A percentile compares a stretch with the other conserved stretches of the same genome.
These are phyloP conservation scores for Xanthoconium separans DNA, from an alignment of 1,284 basidiomycete genomes.

Conservation along the genomic window DNA sequence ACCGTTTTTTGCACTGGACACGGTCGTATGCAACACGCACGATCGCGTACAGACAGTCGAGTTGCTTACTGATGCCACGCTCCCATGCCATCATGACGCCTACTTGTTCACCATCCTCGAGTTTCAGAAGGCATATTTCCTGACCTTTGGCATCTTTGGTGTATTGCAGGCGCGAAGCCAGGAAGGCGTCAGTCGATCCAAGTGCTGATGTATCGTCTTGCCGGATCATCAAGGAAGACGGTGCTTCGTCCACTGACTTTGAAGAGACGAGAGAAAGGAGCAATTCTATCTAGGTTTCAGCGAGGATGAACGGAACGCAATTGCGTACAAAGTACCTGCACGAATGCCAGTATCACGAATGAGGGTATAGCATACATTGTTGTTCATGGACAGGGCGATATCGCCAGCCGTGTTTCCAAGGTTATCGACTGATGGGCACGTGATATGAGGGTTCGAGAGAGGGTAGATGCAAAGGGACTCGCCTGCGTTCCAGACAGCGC, in stretches of 20 bases:
- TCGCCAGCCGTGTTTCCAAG: conserved; percentile 84
- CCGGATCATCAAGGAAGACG: conserved; percentile 52
- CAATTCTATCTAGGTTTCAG: conserved; percentile 48
- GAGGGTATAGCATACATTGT: conserved; percentile 66
- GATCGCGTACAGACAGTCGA: not conserved
- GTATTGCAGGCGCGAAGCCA: conserved; percentile 73
- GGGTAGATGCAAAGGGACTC: conserved; percentile 18
- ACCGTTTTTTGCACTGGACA: conserved; percentile 69
- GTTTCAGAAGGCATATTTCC: conserved; percentile 75
- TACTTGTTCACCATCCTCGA: conserved; percentile 69
- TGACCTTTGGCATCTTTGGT: conserved; percentile 74
- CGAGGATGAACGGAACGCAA: not conserved
- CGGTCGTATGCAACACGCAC: conserved; percentile 23
- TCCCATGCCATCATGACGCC: conserved; percentile 99
- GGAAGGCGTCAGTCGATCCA: conserved; percentile 74
- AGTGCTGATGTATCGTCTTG: conserved; percentile 65
- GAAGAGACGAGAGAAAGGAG: conserved; percentile 61
- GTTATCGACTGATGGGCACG: conserved; percentile 59
- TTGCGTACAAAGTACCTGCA: conserved; percentile 52
- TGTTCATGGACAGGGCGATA: conserved; percentile 83
- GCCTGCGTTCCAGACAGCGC: conserved; percentile 93
- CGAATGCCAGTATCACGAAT: conserved; percentile 88
- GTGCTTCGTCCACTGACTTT: conserved; percentile 36
- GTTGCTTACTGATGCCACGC: conserved; percentile 64
- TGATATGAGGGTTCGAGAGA: not conserved